Conservation (phyloP, 192 early-diverging fungal species). For the Funneliformis geosporum region DNA sequence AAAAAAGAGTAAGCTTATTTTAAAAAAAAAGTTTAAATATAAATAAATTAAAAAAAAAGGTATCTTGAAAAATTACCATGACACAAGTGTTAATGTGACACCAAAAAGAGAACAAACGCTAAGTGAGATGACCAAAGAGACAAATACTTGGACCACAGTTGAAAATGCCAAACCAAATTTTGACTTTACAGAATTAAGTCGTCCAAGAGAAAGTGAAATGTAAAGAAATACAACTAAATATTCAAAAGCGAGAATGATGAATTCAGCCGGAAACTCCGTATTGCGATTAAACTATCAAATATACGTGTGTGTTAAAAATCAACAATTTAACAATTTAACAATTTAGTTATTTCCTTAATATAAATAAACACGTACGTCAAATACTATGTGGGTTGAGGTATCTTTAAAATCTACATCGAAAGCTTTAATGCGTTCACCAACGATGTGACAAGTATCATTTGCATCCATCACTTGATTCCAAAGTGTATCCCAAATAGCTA, state of each 20-base stretch:
- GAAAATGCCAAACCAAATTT: slow-evolving; percentile 71
- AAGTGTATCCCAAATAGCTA: slow-evolving; percentile 48
- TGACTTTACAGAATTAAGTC: slow-evolving; percentile 74
- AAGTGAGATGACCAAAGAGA: slow-evolving; percentile 62
- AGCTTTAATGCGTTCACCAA: slow-evolving; percentile 1
- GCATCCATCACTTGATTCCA: slow-evolving; percentile 37
- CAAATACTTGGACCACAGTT: slow-evolving; percentile 65
- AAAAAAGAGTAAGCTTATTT: no score
- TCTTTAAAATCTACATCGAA: slow-evolving; percentile 28
- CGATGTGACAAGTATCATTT: not conserved
- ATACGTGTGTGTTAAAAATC: slow-evolving; percentile 17
- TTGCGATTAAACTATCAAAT: not conserved
- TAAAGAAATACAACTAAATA: slow-evolving; percentile 69
- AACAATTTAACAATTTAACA: slow-evolving; percentile 21
- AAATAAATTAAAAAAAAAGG: not conserved
- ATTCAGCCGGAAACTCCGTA: slow-evolving; percentile 30
- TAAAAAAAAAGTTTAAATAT: not conserved
- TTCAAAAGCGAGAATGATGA: slow-evolving; percentile 50
- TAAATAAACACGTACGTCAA: slow-evolving; percentile 35
- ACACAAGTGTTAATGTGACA: slow-evolving; percentile 56
- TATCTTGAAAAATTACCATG: slow-evolving; percentile 54
- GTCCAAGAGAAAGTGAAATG: slow-evolving; percentile 65
- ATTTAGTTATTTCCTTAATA: not conserved
- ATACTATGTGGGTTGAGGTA: slow-evolving; percentile 47
- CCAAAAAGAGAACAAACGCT: slow-evolving; percentile 66